These are phyloP conservation scores for Capsella bursapastoris DNA, from an alignment of 345 rosid genomes.

Conservation along the genomic window DNA sequence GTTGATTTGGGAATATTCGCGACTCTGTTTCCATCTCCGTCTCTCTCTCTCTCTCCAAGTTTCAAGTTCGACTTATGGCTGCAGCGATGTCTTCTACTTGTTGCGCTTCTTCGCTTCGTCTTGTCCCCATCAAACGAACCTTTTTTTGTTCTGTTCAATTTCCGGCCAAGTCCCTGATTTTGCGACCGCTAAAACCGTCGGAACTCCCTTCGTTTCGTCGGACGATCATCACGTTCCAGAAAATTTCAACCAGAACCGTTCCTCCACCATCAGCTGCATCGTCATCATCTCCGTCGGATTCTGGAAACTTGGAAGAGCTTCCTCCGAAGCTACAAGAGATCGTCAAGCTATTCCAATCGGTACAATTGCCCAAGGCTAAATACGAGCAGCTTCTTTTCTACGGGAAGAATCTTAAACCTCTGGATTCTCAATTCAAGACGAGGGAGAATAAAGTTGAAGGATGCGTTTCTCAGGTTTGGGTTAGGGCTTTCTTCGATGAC, in stretches of 20 bases:
- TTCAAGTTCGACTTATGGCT: slow-evolving; percentile 36
- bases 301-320: slow-evolving; percentile 64
- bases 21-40: background rate
- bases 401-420: slow-evolving; percentile 74
- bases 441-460: slow-evolving; percentile 88
- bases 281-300: slow-evolving; percentile 48
- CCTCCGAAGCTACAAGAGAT: slow-evolving; percentile 91
- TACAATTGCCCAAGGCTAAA: slow-evolving; percentile 70
- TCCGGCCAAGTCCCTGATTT: slow-evolving; percentile 49
- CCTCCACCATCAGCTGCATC: slow-evolving; percentile 39
- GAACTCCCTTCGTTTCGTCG: slow-evolving; percentile 39
- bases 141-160: background rate
- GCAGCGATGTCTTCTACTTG: slow-evolving; percentile 39
- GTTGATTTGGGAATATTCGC: background rate
- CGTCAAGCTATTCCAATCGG: slow-evolving; percentile 82
- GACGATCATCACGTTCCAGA: slow-evolving; percentile 55
- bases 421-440: slow-evolving; percentile 72
- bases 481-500: slow-evolving; percentile 75
- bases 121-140: slow-evolving; percentile 7
- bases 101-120: slow-evolving; percentile 35
- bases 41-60: slow-evolving; percentile 31
- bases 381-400: slow-evolving; percentile 88
- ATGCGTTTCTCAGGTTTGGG: slow-evolving; percentile 97
- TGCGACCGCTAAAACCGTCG: slow-evolving; percentile 38
- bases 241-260: slow-evolving; percentile 38